Conservation (phyloP, 2,329 filamentous ascomycete genomes). For the Penicillium olsonii region DNA sequence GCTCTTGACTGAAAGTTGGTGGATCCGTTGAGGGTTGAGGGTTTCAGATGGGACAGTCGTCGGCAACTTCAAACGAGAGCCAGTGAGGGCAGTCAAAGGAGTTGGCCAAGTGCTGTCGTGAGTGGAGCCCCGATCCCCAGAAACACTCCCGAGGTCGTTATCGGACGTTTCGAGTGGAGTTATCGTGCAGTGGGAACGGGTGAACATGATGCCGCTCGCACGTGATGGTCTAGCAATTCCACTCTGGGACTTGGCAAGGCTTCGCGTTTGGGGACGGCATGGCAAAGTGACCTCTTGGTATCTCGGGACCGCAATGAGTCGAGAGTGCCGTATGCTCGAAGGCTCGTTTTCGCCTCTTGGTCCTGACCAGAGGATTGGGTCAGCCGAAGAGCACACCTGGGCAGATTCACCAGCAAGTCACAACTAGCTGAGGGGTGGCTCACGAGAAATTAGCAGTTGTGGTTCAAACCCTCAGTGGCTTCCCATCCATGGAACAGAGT, state of each 20-base stretch:
- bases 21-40: background rate
- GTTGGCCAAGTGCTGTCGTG: too few species aligned
- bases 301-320: too few species aligned
- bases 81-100: background rate
- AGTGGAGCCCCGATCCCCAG: background rate
- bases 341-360: too few species aligned
- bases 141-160: too few species aligned
- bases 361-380: too few species aligned
- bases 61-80: background rate
- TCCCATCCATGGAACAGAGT: conserved; percentile 2
- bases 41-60: background rate
- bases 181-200: background rate
- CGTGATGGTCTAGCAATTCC: background rate
- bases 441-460: background rate
- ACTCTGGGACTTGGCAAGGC: too few species aligned
- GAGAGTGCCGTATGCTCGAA: too few species aligned
- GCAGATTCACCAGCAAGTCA: too few species aligned
- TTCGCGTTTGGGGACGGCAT: too few species aligned
- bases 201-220: background rate
- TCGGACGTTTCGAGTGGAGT: background rate
- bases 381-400: too few species aligned
- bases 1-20: too few species aligned
- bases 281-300: too few species aligned
- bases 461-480: background rate
- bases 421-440: background rate